Base-by-base conservation (phyloP, 1,284 basidiomycete species). In the Xanthoconium separans region DNA sequence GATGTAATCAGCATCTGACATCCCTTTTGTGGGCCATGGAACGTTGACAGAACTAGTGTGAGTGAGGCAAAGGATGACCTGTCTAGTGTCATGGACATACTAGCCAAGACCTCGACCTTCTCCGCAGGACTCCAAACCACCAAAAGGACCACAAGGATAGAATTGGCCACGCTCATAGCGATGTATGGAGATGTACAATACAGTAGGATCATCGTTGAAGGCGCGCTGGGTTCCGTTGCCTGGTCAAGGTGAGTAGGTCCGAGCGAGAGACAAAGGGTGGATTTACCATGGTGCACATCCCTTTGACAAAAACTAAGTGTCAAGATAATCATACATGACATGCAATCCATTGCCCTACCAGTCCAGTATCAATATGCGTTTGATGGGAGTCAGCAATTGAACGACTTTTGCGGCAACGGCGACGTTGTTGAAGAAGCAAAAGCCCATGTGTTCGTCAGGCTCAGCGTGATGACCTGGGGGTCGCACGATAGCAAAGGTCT, bases 361-460 rank as follows among this genome's bases (percentile, higher is more conserved):
- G 68, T 99, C 96, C 15, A 99, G 75, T 64, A 99, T 98, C 61
- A 99, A 69, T 15, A 99, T 85, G 65, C 84, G 91, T 68, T 86
- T 90, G 50, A 89, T 74, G 3, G 81, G 68, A 1, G 89, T 89
- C 42, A 79, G 66, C 56, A 87, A 77, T 64, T 89, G 91, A 30
- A 87, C 82, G 34, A 90, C 95, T 70, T 81, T 85, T 44, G 92
- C 83, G 1, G 95, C 95, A 7, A 99, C 90, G 2, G 96, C 91
- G 20, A 97, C 95, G 64, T 99, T 99, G 73, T 99, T 99, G 77
- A 94, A 98, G 76, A 99, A 95, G 73, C 97, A 99, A 73, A 99
- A 99, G 1, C 97, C 97, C 92, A 98, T 98, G 65, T 94, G 91
- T 68, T 95, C 91, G 60, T 96, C 89, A 2, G 97, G 97, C 71